These are phyloP conservation scores for Microsporum ferrugineum DNA, from an alignment of 2,329 filamentous ascomycete genomes.

Conservation along the genomic window DNA sequence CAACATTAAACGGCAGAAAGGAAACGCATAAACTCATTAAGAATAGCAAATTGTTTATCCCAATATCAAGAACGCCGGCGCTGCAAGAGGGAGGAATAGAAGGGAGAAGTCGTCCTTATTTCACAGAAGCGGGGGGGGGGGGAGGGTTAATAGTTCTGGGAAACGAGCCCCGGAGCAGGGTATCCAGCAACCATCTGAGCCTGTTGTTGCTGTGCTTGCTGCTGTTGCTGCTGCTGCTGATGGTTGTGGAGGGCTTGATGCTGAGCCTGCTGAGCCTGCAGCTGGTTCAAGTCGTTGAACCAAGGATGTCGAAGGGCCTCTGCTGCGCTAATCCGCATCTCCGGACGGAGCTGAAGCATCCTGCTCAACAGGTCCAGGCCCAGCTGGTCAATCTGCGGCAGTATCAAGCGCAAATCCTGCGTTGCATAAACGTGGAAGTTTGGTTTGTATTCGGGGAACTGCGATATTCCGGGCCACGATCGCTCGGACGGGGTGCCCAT, in stretches of 20 bases:
- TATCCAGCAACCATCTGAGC: constrained; percentile 26
- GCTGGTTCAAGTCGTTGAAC: constrained; percentile 60
- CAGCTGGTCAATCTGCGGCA: constrained; percentile 78
- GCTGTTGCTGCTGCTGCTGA: constrained; percentile 19
- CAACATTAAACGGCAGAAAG: neutral
- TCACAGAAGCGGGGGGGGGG: neutral
- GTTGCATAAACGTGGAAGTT: constrained; percentile 92
- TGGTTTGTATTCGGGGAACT: constrained; percentile 94
- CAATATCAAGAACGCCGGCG: constrained; percentile 1
- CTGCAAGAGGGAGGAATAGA: neutral
- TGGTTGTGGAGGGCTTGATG: constrained; percentile 30
- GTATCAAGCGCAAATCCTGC: constrained; percentile 73
- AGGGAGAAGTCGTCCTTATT: neutral
- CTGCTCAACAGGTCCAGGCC: constrained; percentile 78
- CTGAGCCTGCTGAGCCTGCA: constrained; percentile 36
- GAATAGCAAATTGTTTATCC: constrained; percentile 3
- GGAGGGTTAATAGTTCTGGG: constrained; percentile 12
- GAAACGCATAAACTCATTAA: constrained; percentile 1
- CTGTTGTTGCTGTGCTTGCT: neutral
- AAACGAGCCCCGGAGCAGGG: constrained; percentile 25
- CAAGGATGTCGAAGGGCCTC: constrained; percentile 83
- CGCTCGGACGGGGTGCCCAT: constrained; percentile 97
- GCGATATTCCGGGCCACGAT: constrained; percentile 87
- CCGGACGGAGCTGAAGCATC: constrained; percentile 87
- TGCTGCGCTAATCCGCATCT: constrained; percentile 76